Evolutionary conservation across 768 basidiomycete genomes (phyloP).

Genomic region (Boletus rubroflammeus): DNA sequence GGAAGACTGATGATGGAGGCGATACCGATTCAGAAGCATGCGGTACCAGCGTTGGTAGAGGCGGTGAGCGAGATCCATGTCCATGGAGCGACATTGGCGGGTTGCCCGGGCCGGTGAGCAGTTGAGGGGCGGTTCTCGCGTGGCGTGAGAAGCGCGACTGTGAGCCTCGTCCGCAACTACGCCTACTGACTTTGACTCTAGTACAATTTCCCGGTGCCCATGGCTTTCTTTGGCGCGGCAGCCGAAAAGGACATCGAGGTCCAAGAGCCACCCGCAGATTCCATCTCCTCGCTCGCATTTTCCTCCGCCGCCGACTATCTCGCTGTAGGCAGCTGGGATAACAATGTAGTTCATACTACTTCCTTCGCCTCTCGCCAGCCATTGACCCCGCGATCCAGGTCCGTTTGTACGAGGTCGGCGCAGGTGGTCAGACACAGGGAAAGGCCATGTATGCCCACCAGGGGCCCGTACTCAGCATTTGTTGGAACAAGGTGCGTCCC

Average conservation of each 20-base stretch:
- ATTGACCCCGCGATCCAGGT: conserved; percentile 49
- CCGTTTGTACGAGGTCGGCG: conserved; percentile 85
- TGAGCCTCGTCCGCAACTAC: no score
- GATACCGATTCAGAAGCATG: conserved; percentile 25
- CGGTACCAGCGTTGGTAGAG: conserved; percentile 22
- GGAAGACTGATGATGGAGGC: conserved; percentile 2
- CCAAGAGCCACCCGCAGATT: conserved; percentile 76
- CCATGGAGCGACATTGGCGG: no score
- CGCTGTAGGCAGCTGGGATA: conserved; percentile 93
- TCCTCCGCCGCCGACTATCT: conserved; percentile 84
- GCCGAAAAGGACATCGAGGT: conserved; percentile 81
- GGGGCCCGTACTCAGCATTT: conserved; percentile 81
- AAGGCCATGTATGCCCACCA: conserved; percentile 91
- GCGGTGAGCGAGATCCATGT: no score
- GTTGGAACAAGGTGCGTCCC: conserved; percentile 78
- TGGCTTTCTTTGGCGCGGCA: conserved; percentile 42
- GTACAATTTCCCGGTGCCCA: conserved; percentile 17
- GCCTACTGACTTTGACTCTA: no score
- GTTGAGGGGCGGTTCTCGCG: no score
- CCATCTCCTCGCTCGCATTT: conserved; percentile 82
- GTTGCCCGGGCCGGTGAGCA: no score
- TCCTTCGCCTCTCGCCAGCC: background rate
- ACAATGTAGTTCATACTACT: conserved; percentile 52
- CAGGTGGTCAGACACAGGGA: conserved; percentile 75
- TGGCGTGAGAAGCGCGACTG: conserved; percentile 27